Percentiles rank a stretch among this genome's conserved stretches.
These are phyloP conservation scores for Eustoma russellianum DNA, from an alignment of 257 asterid species.

Conservation along the genomic window DNA sequence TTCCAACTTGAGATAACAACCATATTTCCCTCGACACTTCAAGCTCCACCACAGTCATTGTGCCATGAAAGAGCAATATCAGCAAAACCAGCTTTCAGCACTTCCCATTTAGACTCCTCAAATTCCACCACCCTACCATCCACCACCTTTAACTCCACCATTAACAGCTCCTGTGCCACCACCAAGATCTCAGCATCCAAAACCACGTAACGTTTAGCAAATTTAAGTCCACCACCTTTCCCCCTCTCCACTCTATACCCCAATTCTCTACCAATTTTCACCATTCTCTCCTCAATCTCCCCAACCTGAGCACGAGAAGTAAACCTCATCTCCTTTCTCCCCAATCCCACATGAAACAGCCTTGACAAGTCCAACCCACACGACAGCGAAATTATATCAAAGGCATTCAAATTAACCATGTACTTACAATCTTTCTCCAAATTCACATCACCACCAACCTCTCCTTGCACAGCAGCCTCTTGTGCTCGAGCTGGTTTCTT, in stretches of 20 bases:
- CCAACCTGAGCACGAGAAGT: constrained; percentile 30
- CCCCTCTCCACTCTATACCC: constrained; percentile 48
- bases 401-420: constrained; percentile 47
- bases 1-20: too few species aligned
- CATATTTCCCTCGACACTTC: constrained; percentile 5
- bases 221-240: constrained; percentile 46
- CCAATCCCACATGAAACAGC: constrained; percentile 42
- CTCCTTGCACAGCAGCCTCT: background rate
- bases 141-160: constrained; percentile 59
- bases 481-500: constrained; percentile 26
- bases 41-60: constrained; percentile 17
- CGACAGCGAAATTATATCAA: constrained; percentile 71
- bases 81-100: constrained; percentile 39
- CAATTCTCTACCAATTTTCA: constrained; percentile 33
- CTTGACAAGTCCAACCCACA: constrained; percentile 67
- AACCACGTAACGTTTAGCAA: constrained; percentile 45
- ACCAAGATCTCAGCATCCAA: constrained; percentile 44
- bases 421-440: constrained; percentile 19
- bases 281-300: constrained; percentile 51
- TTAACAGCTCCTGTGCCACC: constrained; percentile 40
- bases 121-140: constrained; percentile 40
- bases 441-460: constrained; percentile 6
- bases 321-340: constrained; percentile 56
- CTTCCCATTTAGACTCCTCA: constrained; percentile 66
- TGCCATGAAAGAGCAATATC: constrained; percentile 47